These are phyloP conservation scores for Diutina sp. DNA, from an alignment of 1,139 yeast genomes.

Conservation along the genomic window DNA sequence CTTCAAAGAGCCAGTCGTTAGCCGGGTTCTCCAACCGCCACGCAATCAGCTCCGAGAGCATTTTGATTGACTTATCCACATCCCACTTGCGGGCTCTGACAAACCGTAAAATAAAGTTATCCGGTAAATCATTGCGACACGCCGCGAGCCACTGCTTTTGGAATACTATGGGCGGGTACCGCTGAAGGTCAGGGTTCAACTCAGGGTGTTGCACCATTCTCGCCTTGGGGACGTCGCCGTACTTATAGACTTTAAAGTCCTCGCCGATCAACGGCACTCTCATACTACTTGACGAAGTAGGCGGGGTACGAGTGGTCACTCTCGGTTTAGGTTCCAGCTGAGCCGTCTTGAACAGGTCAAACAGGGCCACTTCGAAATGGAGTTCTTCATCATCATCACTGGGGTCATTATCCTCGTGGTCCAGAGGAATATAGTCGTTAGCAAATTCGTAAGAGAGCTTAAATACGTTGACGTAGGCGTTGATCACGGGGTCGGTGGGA, in stretches of 20 bases:
- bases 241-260: not conserved
- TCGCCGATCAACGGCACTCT: not conserved
- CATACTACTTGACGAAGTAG: not conserved
- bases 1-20: conserved; percentile 22
- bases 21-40: conserved; percentile 24
- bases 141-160: not conserved
- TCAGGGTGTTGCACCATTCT: not conserved
- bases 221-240: not conserved
- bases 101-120: conserved; percentile 11
- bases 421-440: not conserved
- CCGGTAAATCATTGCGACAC: conserved; percentile 6
- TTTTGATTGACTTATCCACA: conserved; percentile 17
- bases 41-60: conserved; percentile 23
- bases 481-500: not conserved
- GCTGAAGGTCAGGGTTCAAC: not conserved
- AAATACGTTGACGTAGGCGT: not conserved
- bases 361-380: not conserved
- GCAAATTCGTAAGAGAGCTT: not conserved
- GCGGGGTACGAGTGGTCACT: not conserved
- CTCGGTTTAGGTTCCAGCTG: not conserved
- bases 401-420: not conserved
- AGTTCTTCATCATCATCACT: not conserved
- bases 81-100: conserved; percentile 33
- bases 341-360: not conserved
- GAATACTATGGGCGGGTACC: not conserved